Evolutionary conservation across 2,329 filamentous ascomycete genomes (phyloP).

Genomic region (Blastomyces silverae): DNA sequence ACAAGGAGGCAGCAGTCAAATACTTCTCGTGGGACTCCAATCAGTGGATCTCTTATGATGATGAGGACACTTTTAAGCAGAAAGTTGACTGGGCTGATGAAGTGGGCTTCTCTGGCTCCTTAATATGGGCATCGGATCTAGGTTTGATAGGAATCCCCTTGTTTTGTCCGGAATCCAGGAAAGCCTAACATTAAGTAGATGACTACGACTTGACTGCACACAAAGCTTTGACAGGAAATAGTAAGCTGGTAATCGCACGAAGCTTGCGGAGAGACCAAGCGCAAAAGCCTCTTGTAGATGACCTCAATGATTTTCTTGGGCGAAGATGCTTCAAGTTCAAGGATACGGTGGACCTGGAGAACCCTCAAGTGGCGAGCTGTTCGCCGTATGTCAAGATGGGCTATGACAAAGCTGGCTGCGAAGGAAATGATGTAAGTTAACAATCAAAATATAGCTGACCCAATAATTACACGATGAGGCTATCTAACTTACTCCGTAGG

Average conservation of each 20-base stretch:
- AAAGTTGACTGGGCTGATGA: slow-evolving; percentile 17
- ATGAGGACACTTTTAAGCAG: slow-evolving; percentile 15
- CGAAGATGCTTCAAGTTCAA: slow-evolving; percentile 1
- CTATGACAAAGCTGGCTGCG: slow-evolving; percentile 15
- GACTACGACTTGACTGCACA: slow-evolving; percentile 8
- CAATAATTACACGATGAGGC: background rate
- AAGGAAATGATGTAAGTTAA: slow-evolving; percentile 14
- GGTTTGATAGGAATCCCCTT: slow-evolving; percentile 5
- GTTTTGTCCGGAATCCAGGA: background rate
- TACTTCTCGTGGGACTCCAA: slow-evolving; percentile 6
- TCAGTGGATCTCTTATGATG: slow-evolving; percentile 19
- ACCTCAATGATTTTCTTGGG: slow-evolving; percentile 3
- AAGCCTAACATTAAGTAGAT: background rate
- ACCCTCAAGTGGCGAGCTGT: slow-evolving; percentile 8
- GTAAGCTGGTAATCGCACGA: background rate
- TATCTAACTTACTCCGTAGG: slow-evolving; percentile 12
- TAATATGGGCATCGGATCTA: slow-evolving; percentile 18
- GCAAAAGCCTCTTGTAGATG: slow-evolving; percentile 1
- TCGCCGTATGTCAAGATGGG: slow-evolving; percentile 13
- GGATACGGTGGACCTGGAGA: slow-evolving; percentile 4
- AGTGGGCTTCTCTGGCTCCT: slow-evolving; percentile 14
- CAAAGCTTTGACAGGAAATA: slow-evolving; percentile 8
- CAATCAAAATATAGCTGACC: background rate
- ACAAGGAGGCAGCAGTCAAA: slow-evolving; percentile 10
- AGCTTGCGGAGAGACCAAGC: background rate